Conservation (phyloP, 2,329 filamentous ascomycete genomes). For the Venturia oleaginea region DNA sequence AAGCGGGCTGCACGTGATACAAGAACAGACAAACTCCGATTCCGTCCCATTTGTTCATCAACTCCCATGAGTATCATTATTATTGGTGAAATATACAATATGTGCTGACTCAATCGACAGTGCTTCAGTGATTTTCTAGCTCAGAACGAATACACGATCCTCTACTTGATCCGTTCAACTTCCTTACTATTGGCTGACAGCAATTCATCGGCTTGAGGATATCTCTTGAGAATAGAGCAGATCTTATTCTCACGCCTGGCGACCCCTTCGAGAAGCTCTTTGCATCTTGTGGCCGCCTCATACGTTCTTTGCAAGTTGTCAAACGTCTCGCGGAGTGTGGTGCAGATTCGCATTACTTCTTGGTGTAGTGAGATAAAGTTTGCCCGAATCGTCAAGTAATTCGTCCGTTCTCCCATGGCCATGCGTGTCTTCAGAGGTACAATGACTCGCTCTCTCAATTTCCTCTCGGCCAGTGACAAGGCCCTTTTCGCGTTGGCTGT, state of each 20-base stretch:
- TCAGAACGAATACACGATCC: not conserved
- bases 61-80: not conserved
- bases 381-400: not conserved
- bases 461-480: not conserved
- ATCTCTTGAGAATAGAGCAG: not conserved
- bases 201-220: not conserved
- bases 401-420: not conserved
- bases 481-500: not conserved
- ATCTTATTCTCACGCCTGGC: not conserved
- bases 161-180: not conserved
- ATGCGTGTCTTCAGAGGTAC: slow-evolving; percentile 1
- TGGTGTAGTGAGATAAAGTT: not conserved
- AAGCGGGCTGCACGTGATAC: not conserved
- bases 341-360: slow-evolving; percentile 1
- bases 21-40: too few relatives aligned
- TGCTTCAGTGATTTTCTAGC: not conserved
- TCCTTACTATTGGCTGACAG: not conserved
- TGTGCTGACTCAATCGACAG: not conserved
- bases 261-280: not conserved
- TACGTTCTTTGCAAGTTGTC: not conserved
- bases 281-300: not conserved
- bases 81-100: not conserved
- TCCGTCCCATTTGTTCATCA: not conserved
- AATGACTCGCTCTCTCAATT: not conserved
- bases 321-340: not conserved